Base-by-base conservation (phyloP, 805 yeast species). In the Wickerhamiella australiensis region DNA sequence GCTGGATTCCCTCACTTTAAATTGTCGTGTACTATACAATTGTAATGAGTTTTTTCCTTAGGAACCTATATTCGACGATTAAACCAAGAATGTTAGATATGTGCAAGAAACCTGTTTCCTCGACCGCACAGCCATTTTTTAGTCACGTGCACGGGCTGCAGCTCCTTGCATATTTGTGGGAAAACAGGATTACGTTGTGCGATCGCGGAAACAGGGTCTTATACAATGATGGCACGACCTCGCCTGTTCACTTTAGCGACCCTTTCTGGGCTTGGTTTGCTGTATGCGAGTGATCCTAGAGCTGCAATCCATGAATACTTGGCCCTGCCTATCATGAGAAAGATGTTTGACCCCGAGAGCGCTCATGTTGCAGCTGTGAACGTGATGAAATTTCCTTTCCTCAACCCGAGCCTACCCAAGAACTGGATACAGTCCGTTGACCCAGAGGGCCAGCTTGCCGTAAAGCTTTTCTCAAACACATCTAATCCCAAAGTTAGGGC, bases 231-330 rank as follows among this genome's bases (percentile, higher is more conserved):
- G 44, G 31, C 44, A 23, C 29, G 44, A 25, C 44, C 31, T 23
- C 44, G 44, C 31, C 23, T 41, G 11, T 42, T 37, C 12, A 42
- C 37, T 13, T 21, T 42, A 3, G 44, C 44, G 15, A 20, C 31
- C 9, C 25, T 45, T 5, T 15, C 40, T 8, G 36, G 26, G 8
- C 43, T 52, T 13, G 51, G 50, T 1, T 52, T 52, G 13, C 52
- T 54, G 1, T 84, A 82, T 59, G 65, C 71, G 17, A 68, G 77
- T 48, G 95, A 88, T 65, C 80, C 96, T 8, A 72, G 94, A 52
- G 80, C 96, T 1, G 81, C 85, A 1, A 68, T 85, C 31, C 88
- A 87, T 59, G 92, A 90, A 63, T 85, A 82, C 60, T 70, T 84
- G 1, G 66, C 80, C 49, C 80, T 94, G 67, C 97, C 97, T 1